Percentiles rank a stretch among this genome's conserved stretches.
Conservation (phyloP, 768 basidiomycete species). For the Butyriboletus loyo region DNA sequence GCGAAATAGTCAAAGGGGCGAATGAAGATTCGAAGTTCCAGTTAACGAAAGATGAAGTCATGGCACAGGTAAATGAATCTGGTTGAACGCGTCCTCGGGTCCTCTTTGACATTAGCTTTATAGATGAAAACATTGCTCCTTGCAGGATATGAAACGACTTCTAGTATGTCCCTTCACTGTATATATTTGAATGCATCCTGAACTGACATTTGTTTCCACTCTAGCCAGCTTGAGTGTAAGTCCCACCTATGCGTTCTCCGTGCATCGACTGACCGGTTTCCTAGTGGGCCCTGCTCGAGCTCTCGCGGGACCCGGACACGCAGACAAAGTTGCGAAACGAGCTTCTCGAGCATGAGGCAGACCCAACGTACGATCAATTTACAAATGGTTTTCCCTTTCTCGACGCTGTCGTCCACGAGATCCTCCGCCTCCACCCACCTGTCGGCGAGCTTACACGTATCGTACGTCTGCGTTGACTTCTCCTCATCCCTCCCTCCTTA, state of each 20-base stretch:
- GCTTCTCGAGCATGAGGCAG: slow-evolving; percentile 38
- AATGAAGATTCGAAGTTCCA: slow-evolving; percentile 17
- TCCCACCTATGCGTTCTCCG: fast-evolving
- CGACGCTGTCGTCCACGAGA: slow-evolving; percentile 47
- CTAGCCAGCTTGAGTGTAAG: too few species aligned
- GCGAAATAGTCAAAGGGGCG: slow-evolving; percentile 35
- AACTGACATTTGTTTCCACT: too few species aligned
- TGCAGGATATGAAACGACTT: background rate
- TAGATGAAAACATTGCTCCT: slow-evolving; percentile 15
- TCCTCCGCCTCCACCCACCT: slow-evolving; percentile 26
- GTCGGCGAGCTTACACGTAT: background rate
- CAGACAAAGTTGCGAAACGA: slow-evolving; percentile 48
- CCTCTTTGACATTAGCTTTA: slow-evolving; percentile 17
- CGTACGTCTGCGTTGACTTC: background rate
- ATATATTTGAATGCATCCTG: background rate
- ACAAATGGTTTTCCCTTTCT: slow-evolving; percentile 49
- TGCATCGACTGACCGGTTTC: background rate
- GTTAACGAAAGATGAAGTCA: slow-evolving; percentile 27
- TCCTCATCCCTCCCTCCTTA: slow-evolving; percentile 22
- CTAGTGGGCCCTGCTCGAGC: slow-evolving; percentile 48
- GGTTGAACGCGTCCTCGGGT: background rate
- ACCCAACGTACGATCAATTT: slow-evolving; percentile 55
- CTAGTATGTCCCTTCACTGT: background rate
- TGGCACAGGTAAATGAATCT: slow-evolving; percentile 18
- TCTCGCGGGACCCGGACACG: background rate